Base-by-base conservation (phyloP, 345 rosid genomes). In the Ceriops decandra region DNA sequence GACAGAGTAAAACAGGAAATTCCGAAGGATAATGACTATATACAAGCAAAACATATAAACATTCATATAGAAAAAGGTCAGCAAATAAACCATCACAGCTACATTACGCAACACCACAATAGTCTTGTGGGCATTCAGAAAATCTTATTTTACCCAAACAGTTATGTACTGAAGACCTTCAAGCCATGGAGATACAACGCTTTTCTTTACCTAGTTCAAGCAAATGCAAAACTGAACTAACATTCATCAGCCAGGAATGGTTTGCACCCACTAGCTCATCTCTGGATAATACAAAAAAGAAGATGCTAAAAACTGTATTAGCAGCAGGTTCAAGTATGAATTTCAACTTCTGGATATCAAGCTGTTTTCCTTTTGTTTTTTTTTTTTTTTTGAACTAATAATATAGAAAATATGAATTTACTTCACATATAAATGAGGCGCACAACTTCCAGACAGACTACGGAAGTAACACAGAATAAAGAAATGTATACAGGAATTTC, bases 1-100 rank as follows among this genome's bases (percentile, higher is more conserved):
- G 26, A 57, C 27, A 26, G 8, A 26, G 47, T 62, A 19, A 32
- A 52, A 66, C 21, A 19, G 17, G 54, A 76, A 75, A 71, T 36
- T 52, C 53, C 26, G 26, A 17, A 64, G 31, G 30, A 63, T 57
- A 63, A 35, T 27, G 59, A 17, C 26, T 33, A 22, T 16, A 62
- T 58, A 15, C 16, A 64, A 6, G 8, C 47, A 30, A 19, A 65
- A 7, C 9, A 30, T 22, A 56, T 7, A 3, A 71, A 6, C 62
- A 27, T 42, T n/a, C 8, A 42, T 36, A 56, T 17, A 17, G 38
- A 32, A 26, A 21, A 56, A 11, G 16, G 19, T 16, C n/a, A 2
- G 13, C 11, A 15, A 21, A 31, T 9, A 17, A 51, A 64, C 2
- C 7, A 20, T 20, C 8, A 13, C 15, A n/a, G 27, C 36, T 52